Evolutionary conservation across 129 eudicot species (phyloP).

Genomic region (Helichrysum umbraculigerum): DNA sequence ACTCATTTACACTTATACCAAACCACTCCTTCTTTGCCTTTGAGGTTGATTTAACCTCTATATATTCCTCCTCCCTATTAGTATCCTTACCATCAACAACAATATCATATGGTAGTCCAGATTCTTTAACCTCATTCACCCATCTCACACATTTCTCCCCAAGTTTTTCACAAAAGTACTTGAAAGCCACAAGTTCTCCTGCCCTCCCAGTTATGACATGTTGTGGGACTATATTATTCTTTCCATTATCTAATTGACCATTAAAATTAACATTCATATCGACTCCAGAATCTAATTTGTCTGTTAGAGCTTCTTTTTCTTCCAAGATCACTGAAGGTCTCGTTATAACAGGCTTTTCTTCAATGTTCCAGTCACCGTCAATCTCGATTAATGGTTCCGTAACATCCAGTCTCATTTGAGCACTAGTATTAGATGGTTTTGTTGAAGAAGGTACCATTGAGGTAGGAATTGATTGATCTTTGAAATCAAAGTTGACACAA

Average conservation of each 20-base stretch:
- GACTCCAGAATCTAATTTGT: neutral
- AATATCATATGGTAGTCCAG: constrained; percentile 73
- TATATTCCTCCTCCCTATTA: constrained; percentile 40
- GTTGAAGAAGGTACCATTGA: no score
- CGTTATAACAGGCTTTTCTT: no score
- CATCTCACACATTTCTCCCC: constrained; percentile 46
- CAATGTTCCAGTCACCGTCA: neutral
- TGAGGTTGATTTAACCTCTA: constrained; percentile 72
- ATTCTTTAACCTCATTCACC: constrained; percentile 67
- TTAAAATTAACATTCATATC: constrained; percentile 10
- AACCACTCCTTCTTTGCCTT: constrained; percentile 59
- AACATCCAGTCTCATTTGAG: neutral
- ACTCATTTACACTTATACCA: constrained; percentile 51
- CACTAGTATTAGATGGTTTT: no score
- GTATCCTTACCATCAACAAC: constrained; percentile 36
- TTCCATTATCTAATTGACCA: constrained; percentile 22
- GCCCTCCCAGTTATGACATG: constrained; percentile 47
- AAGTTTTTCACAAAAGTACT: constrained; percentile 22
- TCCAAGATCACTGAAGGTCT: neutral
- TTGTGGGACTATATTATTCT: constrained; percentile 11
- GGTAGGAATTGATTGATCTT: neutral
- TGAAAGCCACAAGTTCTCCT: constrained; percentile 62
- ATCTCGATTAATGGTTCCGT: constrained; percentile 1
- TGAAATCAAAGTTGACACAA: neutral
- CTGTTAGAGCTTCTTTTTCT: neutral